A percentile compares a stretch with the other conserved stretches of the same genome.
Conservation (phyloP, 495 filamentous ascomycete species). For the Aspergillus sparsus region DNA sequence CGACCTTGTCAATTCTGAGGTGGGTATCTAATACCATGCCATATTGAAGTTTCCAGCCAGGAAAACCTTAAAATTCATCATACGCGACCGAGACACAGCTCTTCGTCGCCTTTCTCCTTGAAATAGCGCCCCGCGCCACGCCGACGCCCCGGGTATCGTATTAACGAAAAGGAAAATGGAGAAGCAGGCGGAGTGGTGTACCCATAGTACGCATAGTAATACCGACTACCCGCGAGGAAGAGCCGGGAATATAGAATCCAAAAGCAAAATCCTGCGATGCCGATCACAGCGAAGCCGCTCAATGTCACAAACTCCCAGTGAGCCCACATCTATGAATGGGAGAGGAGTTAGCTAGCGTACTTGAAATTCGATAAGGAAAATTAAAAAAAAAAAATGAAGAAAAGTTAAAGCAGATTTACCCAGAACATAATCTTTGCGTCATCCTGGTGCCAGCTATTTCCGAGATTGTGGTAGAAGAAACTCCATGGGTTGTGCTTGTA, state of each 20-base stretch:
- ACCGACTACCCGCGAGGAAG: constrained; percentile 43
- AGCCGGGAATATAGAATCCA: constrained; percentile 57
- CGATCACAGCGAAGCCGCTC: constrained; percentile 60
- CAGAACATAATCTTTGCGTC: constrained; percentile 78
- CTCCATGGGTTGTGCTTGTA: constrained; percentile 70
- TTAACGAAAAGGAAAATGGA: no score
- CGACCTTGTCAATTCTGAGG: no score
- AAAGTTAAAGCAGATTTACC: background rate
- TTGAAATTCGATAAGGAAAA: background rate
- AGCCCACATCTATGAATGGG: constrained; percentile 53
- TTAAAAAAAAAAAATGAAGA: background rate
- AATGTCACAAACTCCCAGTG: constrained; percentile 73
- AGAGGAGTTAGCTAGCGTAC: background rate
- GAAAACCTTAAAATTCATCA: no score
- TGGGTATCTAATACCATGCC: no score
- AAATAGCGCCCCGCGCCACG: no score
- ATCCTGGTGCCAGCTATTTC: constrained; percentile 75
- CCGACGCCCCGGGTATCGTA: no score
- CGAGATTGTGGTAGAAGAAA: constrained; percentile 73
- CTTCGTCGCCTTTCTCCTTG: no score
- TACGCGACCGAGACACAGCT: no score
- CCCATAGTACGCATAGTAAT: constrained; percentile 29
- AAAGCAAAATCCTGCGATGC: constrained; percentile 52
- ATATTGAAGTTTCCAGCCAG: no score
- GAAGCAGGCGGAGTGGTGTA: no score